Percentiles rank a stretch among this genome's conserved stretches.
Evolutionary conservation across 768 basidiomycete species (phyloP).

Genomic region (Russula olivacea): DNA sequence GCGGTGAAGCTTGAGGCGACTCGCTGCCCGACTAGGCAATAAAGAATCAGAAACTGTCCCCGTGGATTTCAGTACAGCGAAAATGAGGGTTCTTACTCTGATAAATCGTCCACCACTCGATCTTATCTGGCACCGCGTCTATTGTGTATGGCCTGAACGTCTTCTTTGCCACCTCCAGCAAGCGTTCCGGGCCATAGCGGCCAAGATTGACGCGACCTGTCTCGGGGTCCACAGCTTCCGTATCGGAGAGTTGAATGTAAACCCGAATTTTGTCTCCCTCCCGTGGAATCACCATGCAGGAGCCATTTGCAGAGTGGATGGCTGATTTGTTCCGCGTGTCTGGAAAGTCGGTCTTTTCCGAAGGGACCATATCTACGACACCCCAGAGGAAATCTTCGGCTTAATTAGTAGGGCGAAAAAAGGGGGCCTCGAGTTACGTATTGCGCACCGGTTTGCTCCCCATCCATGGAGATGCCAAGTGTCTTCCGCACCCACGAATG

Average conservation of each 20-base stretch:
- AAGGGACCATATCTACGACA: slow-evolving; percentile 54
- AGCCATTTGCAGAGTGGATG: slow-evolving; percentile 47
- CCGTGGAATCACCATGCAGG: slow-evolving; percentile 48
- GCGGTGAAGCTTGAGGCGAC: slow-evolving; percentile 47
- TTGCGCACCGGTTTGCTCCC: slow-evolving; percentile 51
- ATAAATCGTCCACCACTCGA: slow-evolving; percentile 49
- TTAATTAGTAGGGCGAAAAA: not conserved
- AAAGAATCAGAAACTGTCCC: not conserved
- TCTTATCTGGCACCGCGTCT: slow-evolving; percentile 29
- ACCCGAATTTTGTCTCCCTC: slow-evolving; percentile 43
- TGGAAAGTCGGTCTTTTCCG: slow-evolving; percentile 44
- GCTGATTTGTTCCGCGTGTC: slow-evolving; percentile 45
- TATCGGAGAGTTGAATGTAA: slow-evolving; percentile 46
- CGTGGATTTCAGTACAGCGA: slow-evolving; percentile 28
- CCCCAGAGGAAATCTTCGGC: slow-evolving; percentile 72
- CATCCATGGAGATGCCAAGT: slow-evolving; percentile 64
- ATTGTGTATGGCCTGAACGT: slow-evolving; percentile 40
- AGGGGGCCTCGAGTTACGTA: not conserved
- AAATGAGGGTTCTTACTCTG: slow-evolving; percentile 33
- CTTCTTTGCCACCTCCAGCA: slow-evolving; percentile 41
- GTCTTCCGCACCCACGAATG: slow-evolving; percentile 78
- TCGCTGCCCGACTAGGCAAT: slow-evolving; percentile 45
- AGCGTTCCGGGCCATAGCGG: slow-evolving; percentile 35
- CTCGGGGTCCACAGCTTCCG: slow-evolving; percentile 33
- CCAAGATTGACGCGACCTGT: slow-evolving; percentile 41